Base-by-base conservation (phyloP, 495 filamentous ascomycete species). In the Glutinoglossum americanum region DNA sequence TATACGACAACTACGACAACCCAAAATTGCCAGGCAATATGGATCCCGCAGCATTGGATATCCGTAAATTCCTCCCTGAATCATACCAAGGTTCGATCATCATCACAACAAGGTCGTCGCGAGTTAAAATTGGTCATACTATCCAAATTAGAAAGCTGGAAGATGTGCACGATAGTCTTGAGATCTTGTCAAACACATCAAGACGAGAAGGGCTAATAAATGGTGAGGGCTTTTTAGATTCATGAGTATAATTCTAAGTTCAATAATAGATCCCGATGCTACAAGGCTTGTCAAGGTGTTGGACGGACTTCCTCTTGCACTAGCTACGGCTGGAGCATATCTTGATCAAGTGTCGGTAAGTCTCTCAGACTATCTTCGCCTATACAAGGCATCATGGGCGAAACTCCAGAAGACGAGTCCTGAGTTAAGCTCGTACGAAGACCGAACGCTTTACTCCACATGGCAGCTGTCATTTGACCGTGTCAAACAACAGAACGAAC, bases 1-100 rank as follows among this genome's bases (percentile, higher is more conserved):
- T 74, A 32, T 67, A 67, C 48, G 70, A 73, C 61, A 74, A 74
- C 59, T 63, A 70, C 49, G 68, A 73, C 61, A 47, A 23, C 21
- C 58, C 63, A 53, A 63, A 65, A 23, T 62, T 57, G 41, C 53
- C 58, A 26, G 49, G 56, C 59, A 57, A 66, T 35, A 58, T 63
- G 53, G 61, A 61, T 51, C 51, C 59, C 54, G 60, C 61, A 61
- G 62, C 61, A 49, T 70, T 68, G 51, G 60, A 73, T 63, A 60
- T 71, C 25, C 60, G 60, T 57, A 58, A 59, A 23, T 74, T 70
- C 57, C 64, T 73, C 48, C 65, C 64, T 32, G 55, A 48, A 39
- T 62, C 63, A 51, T 63, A 72, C 60, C 63, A 71, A 55, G 70
- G 69, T 26, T 70, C 65, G 56, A 66, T 73, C 23, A 58, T 74